Evolutionary conservation across 2,329 filamentous ascomycete genomes (phyloP), one percentile per base, ranked within the genome.

Genomic region (Chrysosphaeria jannelii): DNA sequence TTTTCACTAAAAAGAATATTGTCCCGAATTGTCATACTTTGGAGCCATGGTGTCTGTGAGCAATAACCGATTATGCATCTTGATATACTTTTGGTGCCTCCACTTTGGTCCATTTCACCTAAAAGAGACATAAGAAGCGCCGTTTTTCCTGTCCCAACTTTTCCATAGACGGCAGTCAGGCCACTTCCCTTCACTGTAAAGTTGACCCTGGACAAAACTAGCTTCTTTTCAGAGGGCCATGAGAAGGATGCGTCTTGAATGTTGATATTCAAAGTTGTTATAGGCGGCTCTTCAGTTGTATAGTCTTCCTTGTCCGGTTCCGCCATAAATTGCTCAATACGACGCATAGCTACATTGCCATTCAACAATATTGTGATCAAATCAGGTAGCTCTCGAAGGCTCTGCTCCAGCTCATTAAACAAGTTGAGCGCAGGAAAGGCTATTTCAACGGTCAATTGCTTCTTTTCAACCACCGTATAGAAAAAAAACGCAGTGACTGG

Each of bases 391-490:
- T 78, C 69, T 26, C 66, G 62, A 23, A 90, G 47, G 29, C 64
- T 72, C 2, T 46, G 50, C 34, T 81, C 70, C 8, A 90, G 47
- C 48, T 81, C 61, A 1, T 50, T 48, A 35, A 90, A 89, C 0
- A 90, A 50, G 29, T 79, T 67, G 3, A 90, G 49, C 0, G 78
- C 76, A 0, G 78, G 78, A 39, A 89, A 90, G 7, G 78, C 78
- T 13, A 89, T 53, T 29, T 89, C 71, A 17, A 89, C 63, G 0
- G 64, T 63, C 6, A 90, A 44, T 1, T 63, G 56, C 22, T 59
- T 51, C 0, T 61, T 58, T 4, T 69, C 62, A 19, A 79, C 39
- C 8, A 68, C 52, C 0, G 76, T 85, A 39, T 76, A 89, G 1
- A 74, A 65, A 32, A 66, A 75, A 33, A 90, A 78, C 1, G 70